Conservation (phyloP, 257 asterid genomes). For the Solanum tarijense region DNA sequence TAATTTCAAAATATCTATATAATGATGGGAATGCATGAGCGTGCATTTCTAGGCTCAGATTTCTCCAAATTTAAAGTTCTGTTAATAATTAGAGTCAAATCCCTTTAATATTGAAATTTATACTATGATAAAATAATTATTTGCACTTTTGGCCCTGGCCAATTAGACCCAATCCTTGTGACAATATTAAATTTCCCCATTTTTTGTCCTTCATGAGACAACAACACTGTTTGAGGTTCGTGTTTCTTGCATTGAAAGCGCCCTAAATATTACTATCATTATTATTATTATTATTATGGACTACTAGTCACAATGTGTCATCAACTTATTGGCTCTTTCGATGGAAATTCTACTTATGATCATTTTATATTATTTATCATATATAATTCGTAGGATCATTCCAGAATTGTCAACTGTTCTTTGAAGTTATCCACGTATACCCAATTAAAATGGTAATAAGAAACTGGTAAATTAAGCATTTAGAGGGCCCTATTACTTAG, state of each 20-base stretch:
- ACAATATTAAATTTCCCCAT: not conserved
- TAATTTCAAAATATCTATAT: too few species aligned
- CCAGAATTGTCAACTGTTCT: slow-evolving; percentile 2
- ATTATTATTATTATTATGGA: not conserved
- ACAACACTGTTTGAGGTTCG: not conserved
- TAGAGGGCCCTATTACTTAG: slow-evolving; percentile 7
- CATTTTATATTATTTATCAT: not conserved
- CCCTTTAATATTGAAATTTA: not conserved
- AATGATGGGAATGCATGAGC: not conserved
- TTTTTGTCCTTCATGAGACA: not conserved
- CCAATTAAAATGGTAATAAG: not conserved
- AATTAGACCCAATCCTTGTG: not conserved
- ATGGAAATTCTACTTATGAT: not conserved
- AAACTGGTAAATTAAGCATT: not conserved
- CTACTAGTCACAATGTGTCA: not conserved
- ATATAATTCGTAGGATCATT: not conserved
- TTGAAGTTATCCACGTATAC: slow-evolving; percentile 2
- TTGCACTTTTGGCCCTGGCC: not conserved
- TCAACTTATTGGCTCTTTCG: not conserved
- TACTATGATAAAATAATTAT: not conserved
- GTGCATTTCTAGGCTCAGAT: not conserved
- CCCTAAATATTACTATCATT: not conserved
- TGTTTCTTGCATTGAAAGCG: slow-evolving; percentile 1
- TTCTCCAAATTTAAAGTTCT: not conserved
- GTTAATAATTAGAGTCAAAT: not conserved